Evolutionary conservation across 2,329 filamentous ascomycete species (phyloP), one percentile per base, ranked within the genome.

Genomic region (Colletotrichum eleusines): DNA sequence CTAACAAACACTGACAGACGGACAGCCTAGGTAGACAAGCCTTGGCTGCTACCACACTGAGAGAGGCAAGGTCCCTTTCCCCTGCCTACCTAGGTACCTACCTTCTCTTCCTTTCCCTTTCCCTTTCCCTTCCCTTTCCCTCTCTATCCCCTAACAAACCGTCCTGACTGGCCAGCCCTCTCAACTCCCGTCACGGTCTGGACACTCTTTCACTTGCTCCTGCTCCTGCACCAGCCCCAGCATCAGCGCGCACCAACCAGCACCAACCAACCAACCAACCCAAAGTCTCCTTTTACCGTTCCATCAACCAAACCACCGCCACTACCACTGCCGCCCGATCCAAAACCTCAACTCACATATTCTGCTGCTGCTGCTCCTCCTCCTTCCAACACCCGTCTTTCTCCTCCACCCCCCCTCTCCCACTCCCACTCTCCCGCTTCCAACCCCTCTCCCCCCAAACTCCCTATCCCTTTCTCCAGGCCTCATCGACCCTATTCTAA

Each of bases 401-500:
- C 50, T 48, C 38, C 44, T 26, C 26, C 35, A n/a, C 44, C 44
- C 20, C 40, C 40, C 54, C 35, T 65, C 35, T 64, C 58, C 35
- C 60, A 51, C 65, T 61, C 58, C 44, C 54, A 53, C 53, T 62
- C 40, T 54, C 40, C 54, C 44, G 40, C 61, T 57, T 46, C 51
- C 46, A 59, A 50, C 48, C 61, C 64, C 57, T n/a, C n/a, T n/a
- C 63, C 46, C 42, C 42, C 18, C 18, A 44, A 44, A 23, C 54
- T 61, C 65, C 60, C 55, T 71, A 71, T 74, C 71, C 72, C 67
- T 61, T 74, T 74, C 72, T 73, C 73, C 73, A 72, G 66, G 72
- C 69, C 69, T 69, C 72, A 73, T 72, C 72, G 46, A 69, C 65
- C 66, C 61, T 73, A 74, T 63, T 69, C 72, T 70, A 68, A 72